These are phyloP conservation scores for Scheffersomyces cryptocercus DNA, from an alignment of 1,139 yeast genomes.

Conservation along the genomic window DNA sequence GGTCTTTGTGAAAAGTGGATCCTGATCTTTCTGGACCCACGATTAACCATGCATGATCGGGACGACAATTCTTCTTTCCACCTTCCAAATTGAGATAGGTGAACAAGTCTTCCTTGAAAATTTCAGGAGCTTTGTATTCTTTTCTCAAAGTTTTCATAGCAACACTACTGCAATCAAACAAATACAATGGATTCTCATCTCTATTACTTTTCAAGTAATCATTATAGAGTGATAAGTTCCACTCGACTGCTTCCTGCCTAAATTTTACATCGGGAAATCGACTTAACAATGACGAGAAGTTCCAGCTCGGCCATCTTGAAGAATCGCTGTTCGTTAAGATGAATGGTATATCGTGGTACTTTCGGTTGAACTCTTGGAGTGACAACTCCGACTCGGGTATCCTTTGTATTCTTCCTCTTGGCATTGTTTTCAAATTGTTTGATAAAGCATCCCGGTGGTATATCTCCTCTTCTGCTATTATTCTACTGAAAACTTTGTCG, in stretches of 20 bases:
- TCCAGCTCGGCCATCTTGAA: slow-evolving; percentile 71
- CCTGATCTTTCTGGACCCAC: slow-evolving; percentile 82
- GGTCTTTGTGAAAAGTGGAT: slow-evolving; percentile 90
- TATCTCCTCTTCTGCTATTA: slow-evolving; percentile 48
- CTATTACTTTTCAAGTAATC: slow-evolving; percentile 60
- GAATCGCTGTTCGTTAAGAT: slow-evolving; percentile 48
- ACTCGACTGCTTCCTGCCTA: slow-evolving; percentile 82
- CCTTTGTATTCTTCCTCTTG: slow-evolving; percentile 46
- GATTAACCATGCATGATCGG: slow-evolving; percentile 89
- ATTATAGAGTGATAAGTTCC: slow-evolving; percentile 66
- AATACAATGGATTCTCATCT: slow-evolving; percentile 82
- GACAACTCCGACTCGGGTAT: slow-evolving; percentile 43
- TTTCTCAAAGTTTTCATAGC: slow-evolving; percentile 60
- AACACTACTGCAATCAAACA: slow-evolving; percentile 74
- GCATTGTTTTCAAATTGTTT: slow-evolving; percentile 21
- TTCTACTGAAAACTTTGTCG: slow-evolving; percentile 41
- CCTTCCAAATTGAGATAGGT: slow-evolving; percentile 42
- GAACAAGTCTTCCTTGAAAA: slow-evolving; percentile 55
- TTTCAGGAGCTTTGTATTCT: slow-evolving; percentile 57
- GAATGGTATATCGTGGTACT: slow-evolving; percentile 63
- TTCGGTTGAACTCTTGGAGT: slow-evolving; percentile 42
- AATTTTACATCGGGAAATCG: slow-evolving; percentile 64
- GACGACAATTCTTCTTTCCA: slow-evolving; percentile 51
- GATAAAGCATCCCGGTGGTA: slow-evolving; percentile 26
- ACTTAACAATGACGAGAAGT: slow-evolving; percentile 44